A percentile compares a stretch with the other conserved stretches of the same genome.
Evolutionary conservation across 805 yeast genomes (phyloP).

Genomic region (Wickerhamiella siamensis): DNA sequence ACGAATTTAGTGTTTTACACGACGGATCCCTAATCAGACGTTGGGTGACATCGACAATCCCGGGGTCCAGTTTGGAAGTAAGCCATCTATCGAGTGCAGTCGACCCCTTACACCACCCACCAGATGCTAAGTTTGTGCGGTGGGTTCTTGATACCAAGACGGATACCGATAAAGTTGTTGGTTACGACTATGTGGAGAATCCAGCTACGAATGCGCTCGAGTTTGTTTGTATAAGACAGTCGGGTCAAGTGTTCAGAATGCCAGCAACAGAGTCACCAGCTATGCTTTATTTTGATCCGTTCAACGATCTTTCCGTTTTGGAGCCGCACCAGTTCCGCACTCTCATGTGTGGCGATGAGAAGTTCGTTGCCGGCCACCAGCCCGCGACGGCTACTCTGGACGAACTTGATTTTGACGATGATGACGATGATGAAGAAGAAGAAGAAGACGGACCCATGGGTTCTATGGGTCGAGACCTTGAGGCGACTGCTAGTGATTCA

Average conservation of each 20-base stretch:
- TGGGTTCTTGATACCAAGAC: slow-evolving; percentile 62
- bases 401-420: neutral
- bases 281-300: slow-evolving; percentile 49
- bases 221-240: slow-evolving; percentile 76
- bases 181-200: slow-evolving; percentile 70
- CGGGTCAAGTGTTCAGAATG: slow-evolving; percentile 78
- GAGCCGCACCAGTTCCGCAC: slow-evolving; percentile 9
- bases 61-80: slow-evolving; percentile 4
- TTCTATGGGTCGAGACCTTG: no score
- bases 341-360: neutral
- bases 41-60: slow-evolving; percentile 41
- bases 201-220: slow-evolving; percentile 37
- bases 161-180: slow-evolving; percentile 64
- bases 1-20: slow-evolving; percentile 68
- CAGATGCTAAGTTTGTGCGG: slow-evolving; percentile 56
- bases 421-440: neutral
- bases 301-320: slow-evolving; percentile 22
- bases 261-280: slow-evolving; percentile 53
- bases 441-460: slow-evolving; percentile 1
- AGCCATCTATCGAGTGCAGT: slow-evolving; percentile 12
- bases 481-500: neutral
- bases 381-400: neutral
- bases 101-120: slow-evolving; percentile 15
- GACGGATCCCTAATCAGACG: slow-evolving; percentile 65
- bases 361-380: neutral